Conservation (phyloP, 306 rosid species). For the Citrullus mucosospermus region DNA sequence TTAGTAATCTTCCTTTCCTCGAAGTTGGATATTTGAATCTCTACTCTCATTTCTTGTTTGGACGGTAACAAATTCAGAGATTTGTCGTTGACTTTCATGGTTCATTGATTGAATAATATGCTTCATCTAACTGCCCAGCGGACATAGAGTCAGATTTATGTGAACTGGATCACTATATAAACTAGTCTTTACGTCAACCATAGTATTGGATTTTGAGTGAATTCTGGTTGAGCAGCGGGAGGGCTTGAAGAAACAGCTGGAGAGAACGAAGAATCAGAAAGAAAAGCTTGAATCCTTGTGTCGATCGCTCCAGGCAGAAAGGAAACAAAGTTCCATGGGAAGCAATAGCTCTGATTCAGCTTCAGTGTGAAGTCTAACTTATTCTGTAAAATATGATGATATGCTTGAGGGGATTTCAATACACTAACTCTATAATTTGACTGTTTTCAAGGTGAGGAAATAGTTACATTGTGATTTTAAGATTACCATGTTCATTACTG, state of each 20-base stretch:
- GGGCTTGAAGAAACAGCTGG: conserved; percentile 68
- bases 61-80: background rate
- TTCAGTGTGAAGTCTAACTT: conserved; percentile 19
- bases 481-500: background rate
- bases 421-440: background rate
- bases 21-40: background rate
- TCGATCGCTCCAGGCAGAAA: conserved; percentile 85
- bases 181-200: background rate
- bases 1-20: background rate
- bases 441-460: background rate
- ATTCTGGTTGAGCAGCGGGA: conserved; percentile 50
- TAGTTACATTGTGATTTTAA: background rate
- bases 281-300: conserved; percentile 80
- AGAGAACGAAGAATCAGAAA: conserved; percentile 76
- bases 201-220: background rate
- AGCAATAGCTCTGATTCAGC: conserved; percentile 40
- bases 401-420: background rate
- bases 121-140: background rate
- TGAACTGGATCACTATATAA: background rate
- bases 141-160: background rate
- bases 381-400: background rate
- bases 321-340: conserved; percentile 48
- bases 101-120: background rate
- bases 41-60: background rate
- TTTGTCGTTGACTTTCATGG: background rate